Evolutionary conservation across 2,329 filamentous ascomycete species (phyloP), one percentile per base, ranked within the genome.

Genomic region (Pseudogymnoascus verrucosus): DNA sequence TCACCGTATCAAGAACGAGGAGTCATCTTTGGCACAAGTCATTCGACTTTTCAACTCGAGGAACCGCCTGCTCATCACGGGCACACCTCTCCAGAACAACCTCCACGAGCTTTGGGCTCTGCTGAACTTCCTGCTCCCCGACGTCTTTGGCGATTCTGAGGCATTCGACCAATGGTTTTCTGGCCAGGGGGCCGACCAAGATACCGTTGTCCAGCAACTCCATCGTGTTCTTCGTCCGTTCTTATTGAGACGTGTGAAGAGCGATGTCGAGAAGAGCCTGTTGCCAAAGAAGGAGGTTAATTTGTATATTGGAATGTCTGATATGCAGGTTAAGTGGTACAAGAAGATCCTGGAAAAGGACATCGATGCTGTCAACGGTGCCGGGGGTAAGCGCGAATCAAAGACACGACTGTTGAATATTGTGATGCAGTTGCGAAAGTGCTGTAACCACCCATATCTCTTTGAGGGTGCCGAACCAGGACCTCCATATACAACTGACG

Each of bases 241-340:
- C 80, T 79, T 99, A 71, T 85, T 99, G 44, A 91, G 95, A 66
- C 90, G 95, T 76, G 95, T 99, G 71, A 99, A 99, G 82, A 90
- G 87, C 67, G 95, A 99, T 75, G 95, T 99, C 4, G 95, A 99
- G 76, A 99, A 99, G 83, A 98, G 93, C 73, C 80, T 99, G 66
- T 78, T 98, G 62, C 95, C 95, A 2, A 99, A 99, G 82, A 97
- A 98, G 76, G 95, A 99, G 75, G 80, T 98, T 72, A 99, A 99
- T 68, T 78, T 99, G 28, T 99, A 98, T 73, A 89, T 99, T 68
- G 95, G 93, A 69, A 97, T 99, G 93, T 93, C 95, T 0, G 93
- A 97, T 64, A 99, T 99, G 95, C 95, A 99, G 75, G 85, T 97
- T 69, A 96, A 95, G 74, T 99, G 95, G 93, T 99, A 99, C 74